Evolutionary conservation across 148 eudicot species (phyloP).

Genomic region (Chenopodium berlandieri): DNA sequence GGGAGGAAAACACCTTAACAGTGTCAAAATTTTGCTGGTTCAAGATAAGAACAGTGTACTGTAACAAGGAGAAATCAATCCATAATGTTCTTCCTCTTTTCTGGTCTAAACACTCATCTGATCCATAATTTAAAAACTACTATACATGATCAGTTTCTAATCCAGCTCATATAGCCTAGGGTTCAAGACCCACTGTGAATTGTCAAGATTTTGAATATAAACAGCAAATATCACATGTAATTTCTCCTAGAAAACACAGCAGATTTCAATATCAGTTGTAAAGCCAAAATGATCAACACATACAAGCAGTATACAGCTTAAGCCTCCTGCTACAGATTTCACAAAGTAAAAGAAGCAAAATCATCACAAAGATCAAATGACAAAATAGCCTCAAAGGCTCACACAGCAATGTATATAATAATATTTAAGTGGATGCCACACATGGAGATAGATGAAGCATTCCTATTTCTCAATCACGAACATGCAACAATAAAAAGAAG

Average conservation of each 20-base stretch:
- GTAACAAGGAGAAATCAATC: too few relatives aligned
- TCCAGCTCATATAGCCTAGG: too few relatives aligned
- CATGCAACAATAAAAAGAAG: not conserved
- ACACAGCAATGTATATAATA: not conserved
- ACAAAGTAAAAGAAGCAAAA: conserved; percentile 1
- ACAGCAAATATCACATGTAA: not conserved
- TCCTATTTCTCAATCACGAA: not conserved
- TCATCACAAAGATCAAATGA: not conserved
- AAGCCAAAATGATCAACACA: not conserved
- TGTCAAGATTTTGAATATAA: not conserved
- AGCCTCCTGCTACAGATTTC: not conserved
- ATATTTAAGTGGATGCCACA: not conserved
- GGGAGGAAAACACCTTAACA: too few relatives aligned
- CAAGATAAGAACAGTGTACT: too few relatives aligned
- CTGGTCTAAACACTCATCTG: too few relatives aligned
- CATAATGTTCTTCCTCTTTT: too few relatives aligned
- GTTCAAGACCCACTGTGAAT: too few relatives aligned
- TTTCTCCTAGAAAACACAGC: not conserved
- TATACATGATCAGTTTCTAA: too few relatives aligned
- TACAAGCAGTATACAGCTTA: not conserved
- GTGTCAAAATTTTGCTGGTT: too few relatives aligned
- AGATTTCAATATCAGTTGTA: not conserved
- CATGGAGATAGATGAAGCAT: not conserved
- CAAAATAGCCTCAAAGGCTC: not conserved
- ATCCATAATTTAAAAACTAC: too few relatives aligned